A percentile compares a stretch with the other conserved stretches of the same genome.
phyloP scores from a whole-genome alignment of 495 filamentous ascomycete genomes.

The Penicillium argentinense region DNA sequence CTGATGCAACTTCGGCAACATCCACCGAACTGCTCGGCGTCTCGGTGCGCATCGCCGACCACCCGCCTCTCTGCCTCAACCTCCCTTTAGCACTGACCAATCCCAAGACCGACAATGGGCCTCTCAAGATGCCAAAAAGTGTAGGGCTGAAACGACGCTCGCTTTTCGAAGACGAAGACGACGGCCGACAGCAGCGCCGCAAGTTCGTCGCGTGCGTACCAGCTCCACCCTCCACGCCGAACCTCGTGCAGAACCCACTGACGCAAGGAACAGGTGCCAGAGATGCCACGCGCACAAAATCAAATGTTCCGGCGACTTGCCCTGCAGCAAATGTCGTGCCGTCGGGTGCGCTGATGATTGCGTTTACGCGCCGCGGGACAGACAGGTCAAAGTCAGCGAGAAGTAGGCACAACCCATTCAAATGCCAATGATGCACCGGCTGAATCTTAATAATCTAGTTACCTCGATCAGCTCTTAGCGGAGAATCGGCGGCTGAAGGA shows the following conservation, averaged over 20 bases:
- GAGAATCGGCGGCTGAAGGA: conserved; percentile 43
- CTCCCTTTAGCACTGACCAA: conserved; percentile 9
- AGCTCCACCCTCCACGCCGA: not conserved
- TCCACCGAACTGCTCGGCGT: not conserved
- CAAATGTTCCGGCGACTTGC: conserved; percentile 45
- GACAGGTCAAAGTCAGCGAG: conserved; percentile 47
- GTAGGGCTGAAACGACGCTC: conserved; percentile 17
- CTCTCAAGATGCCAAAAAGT: conserved; percentile 17
- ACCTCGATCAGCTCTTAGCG: conserved; percentile 35
- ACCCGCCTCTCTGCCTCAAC: not conserved
- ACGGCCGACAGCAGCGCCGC: conserved; percentile 25
- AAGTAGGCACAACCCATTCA: conserved; percentile 29
- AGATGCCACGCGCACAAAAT: conserved; percentile 49
- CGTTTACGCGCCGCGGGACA: conserved; percentile 38
- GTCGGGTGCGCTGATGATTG: conserved; percentile 43
- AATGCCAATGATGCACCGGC: no score
- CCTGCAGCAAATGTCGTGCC: conserved; percentile 39
- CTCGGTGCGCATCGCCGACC: conserved; percentile 7
- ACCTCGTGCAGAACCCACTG: not conserved
- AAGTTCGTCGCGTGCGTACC: conserved; percentile 40
- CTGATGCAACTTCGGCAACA: not conserved
- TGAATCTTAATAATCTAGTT: conserved; percentile 19
- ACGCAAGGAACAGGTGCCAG: conserved; percentile 31
- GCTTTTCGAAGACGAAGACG: conserved; percentile 8
- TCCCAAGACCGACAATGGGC: conserved; percentile 2